Evolutionary conservation across 306 rosid genomes (phyloP), one percentile per base, ranked within the genome.

Genomic region (Quercus suber): DNA sequence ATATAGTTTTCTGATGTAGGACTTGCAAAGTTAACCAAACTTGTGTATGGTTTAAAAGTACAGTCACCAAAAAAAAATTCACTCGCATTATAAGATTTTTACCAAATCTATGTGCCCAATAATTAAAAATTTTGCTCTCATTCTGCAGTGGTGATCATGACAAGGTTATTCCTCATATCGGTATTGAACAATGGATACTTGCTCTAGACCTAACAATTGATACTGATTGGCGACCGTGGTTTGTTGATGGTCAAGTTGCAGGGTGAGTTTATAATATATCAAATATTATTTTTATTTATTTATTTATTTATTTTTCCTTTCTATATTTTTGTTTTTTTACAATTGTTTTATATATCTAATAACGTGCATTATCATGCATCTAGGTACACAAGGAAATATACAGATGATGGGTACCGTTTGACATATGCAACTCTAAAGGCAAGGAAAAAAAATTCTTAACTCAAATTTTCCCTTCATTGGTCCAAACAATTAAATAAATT

Each of bases 361-460:
- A n/a, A 18, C 19, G 27, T 18, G 51, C 52, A 19, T 59, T n/a
- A 27, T 59, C 30, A 37, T 37, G 45, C 15, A 10, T 31, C n/a
- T 19, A 79, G 82, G 67, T 79, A 79, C 51, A 79, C 82, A 7
- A 79, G 53, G 45, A 75, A 65, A 52, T 80, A 67, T 57, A 55
- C 79, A 28, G 37, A 55, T 25, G 70, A 80, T 4, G 79, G 79
- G 6, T 80, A 68, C 75, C 79, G 75, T 13, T 67, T 80, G 41
- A 80, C 63, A 21, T 80, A 80, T 30, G 83, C 79, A 21, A 80
- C 79, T 28, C 1, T 80, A 8, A 80, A 80, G 83, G 83, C 60
- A 67, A 80, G 4, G 6, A 69, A 67, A n/a, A 31, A 31, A 15
- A 13, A 63, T 25, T 64, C 6, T 11, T 25, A 13, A 60, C 2